Evolutionary conservation across 176 grass and related monocot genomes (phyloP), one percentile per base, ranked within the genome.

Genomic region (Raddia guianensis): DNA sequence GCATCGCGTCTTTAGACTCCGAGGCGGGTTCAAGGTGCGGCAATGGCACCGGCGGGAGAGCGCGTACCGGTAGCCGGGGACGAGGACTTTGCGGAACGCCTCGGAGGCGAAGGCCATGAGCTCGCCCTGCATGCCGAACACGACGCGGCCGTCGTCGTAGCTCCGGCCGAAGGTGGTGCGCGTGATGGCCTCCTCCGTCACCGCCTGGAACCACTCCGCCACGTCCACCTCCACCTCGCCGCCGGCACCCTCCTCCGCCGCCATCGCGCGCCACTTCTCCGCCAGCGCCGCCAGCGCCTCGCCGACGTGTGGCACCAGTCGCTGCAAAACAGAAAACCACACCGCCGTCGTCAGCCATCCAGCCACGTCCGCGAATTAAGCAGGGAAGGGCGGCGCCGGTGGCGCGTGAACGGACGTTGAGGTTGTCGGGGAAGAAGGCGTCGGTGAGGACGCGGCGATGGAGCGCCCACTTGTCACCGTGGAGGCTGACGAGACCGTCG

Each of bases 211-310:
- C 89, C 91, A 97, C 66, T 97, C 91, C 7, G 94, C 86, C 45
- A 97, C 84, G 66, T 97, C 90, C 33, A 97, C 84, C 71, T 97
- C 94, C 57, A 94, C 89, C 89, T 97, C 89, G 42, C 89, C 91
- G 66, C 48, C 68, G 0, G 42, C 32, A 2, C 54, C 55, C 42
- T 35, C 53, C 1, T 58, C 80, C 16, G 72, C 32, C 7, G 89
- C 87, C 91, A 91, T 95, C 52, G 65, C 66, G n/a, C 52, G n/a
- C 90, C 78, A 89, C 66, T 88, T 86, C 16, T 87, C 82, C 52
- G 88, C 82, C 79, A 91, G 78, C 59, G 83, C 89, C 42, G 83
- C 69, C 47, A 97, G 86, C 4, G 89, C 89, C 82, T 61, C 86
- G 64, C 71, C 94, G 33, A 97, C 75, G 65, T 89, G 83, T 1